Conservation (phyloP, 495 filamentous ascomycete genomes). For the Aspergillus coremiiformis region DNA sequence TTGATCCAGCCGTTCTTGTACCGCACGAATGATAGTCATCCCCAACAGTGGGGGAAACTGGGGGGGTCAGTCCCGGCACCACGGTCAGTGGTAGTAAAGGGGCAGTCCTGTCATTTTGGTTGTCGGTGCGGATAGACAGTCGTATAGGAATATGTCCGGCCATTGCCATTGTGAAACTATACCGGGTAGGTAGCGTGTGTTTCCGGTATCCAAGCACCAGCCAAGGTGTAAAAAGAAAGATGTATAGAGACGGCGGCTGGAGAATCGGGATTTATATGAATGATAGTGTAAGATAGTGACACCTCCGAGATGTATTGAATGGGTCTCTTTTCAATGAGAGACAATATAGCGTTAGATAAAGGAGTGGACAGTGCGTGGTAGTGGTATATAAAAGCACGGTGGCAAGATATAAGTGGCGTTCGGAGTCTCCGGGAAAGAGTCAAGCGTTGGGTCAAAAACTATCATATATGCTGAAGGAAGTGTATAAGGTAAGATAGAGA, state of each 20-base stretch:
- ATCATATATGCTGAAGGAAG: not conserved
- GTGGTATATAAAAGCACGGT: not conserved
- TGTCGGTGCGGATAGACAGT: conserved; percentile 25
- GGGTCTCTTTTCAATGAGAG: no score
- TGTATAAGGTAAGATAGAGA: not conserved
- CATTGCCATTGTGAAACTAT: not conserved
- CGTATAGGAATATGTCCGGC: conserved; percentile 16
- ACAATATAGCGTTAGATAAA: not conserved
- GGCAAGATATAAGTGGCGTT: not conserved
- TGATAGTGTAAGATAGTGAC: no score
- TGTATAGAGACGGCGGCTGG: no score
- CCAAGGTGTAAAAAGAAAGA: not conserved
- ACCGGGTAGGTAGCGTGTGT: not conserved
- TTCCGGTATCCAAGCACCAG: not conserved
- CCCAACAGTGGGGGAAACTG: conserved; percentile 31
- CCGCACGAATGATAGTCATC: conserved; percentile 13
- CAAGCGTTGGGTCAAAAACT: not conserved
- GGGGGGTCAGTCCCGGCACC: conserved; percentile 26
- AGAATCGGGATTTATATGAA: no score
- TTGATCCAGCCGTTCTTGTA: not conserved
- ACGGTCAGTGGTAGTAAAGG: conserved; percentile 9
- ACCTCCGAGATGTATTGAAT: no score
- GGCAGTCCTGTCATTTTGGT: conserved; percentile 11
- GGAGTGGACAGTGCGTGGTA: not conserved
- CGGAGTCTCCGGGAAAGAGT: not conserved